Base-by-base conservation (phyloP, 306 rosid genomes). In the Begonia loranthoides region DNA sequence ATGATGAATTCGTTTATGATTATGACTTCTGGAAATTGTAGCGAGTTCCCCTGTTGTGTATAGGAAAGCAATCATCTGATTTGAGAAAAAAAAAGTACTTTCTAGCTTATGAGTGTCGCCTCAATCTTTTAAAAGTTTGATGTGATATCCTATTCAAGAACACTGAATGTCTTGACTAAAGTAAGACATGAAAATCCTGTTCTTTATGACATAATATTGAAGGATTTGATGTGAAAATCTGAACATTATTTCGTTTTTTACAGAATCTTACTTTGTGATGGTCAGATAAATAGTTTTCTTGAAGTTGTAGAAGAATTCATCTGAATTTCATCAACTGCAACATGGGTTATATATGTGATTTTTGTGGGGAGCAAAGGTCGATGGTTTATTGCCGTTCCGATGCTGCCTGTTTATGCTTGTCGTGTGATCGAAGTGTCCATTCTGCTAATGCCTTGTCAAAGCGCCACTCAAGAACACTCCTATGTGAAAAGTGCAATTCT, bases 341-440 rank as follows among this genome's bases (percentile, higher is more conserved):
- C 63, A 92, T 92, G 99, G 94, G 99, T 56, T 87, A 69, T 60
- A 47, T 79, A 12, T 92, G 99, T 49, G 96, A 86, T 50, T 87
- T 80, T 71, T 92, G 99, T 12, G 87, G 87, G 60, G 87, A 76
- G 12, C 87, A 87, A 66, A 78, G 94, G 72, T 76, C 99, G 36
- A 66, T 83, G 94, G 99, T 92, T 55, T 79, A 74, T 71, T 92
- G 99, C 72, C 94, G 93, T 38, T 80, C 96, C 7, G 99, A 92
- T 66, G 79, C 77, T 36, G 99, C 99, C 0, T 87, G 83, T 68
- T 79, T 92, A 55, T 92, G 99, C 62, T 75, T 92, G 62, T 87
- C 96, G 0, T 92, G 99, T 17, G 99, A 92, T 59, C 81, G 99
- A 7, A 83, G 70, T 66, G 96, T 92, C 60, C 99, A 92, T 63